Evolutionary conservation across 1,284 basidiomycete genomes (phyloP), one percentile per base, ranked within the genome.

Genomic region (Singerocomus rubriflavus): DNA sequence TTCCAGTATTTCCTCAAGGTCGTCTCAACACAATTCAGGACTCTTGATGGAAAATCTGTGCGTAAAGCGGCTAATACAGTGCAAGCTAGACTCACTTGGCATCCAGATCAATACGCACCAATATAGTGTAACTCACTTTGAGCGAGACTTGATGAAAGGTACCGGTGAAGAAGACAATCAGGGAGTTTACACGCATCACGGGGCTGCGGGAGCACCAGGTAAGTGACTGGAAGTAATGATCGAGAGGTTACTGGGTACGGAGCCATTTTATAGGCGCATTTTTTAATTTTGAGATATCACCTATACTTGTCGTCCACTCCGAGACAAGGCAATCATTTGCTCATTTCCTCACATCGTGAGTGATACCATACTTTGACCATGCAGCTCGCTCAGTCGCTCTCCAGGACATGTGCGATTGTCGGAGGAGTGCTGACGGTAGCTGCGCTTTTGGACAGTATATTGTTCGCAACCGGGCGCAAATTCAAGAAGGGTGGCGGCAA

Each of bases 241-340:
- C 16, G 25, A 37, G 37, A 4, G 10, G 34, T 9, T 26, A 42
- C 33, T 48, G 33, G 33, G 34, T 12, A 14, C 42, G 50, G 30
- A 50, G 30, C 21, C 14, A 35, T 10, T 26, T 26, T 49, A 34
- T 38, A 80, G 85, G 91, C 38, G 85, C 88, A 16, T 97, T 93
- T 76, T 89, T 97, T 82, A 98, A 95, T 75, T 96, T 89, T 68
- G 97, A 99, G 68, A 98, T 99, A 65, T 96, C 93, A n/a, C 95
- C 94, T 2, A 92, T 98, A 65, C 85, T 91, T 49, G 88, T 98
- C 42, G 85, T 93, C 21, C 93, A 97, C 65, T 80, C 81, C n/a
- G 94, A 97, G 67, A 87, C 81, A 35, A 81, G 93, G 51, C 93
- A 97, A 71, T 91, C 91, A 1, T 95, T 99, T 67, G 93, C 95